Percentiles rank a stretch among this genome's conserved stretches.
Conservation (phyloP, 352 stramenopile species). For the Detonula confervacea region DNA sequence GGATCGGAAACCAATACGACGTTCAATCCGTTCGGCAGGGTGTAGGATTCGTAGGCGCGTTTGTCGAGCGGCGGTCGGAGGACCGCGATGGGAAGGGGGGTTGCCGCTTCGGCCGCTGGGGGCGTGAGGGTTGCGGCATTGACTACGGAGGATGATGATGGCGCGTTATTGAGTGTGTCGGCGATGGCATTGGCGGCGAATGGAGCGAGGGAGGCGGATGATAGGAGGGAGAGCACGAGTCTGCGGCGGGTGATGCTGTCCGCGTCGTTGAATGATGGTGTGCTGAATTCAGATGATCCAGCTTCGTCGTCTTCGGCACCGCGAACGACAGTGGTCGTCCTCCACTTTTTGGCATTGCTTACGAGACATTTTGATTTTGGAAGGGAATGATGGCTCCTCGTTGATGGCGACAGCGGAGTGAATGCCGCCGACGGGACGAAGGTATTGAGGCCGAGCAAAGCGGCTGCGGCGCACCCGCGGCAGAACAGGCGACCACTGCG, state of each 20-base stretch:
- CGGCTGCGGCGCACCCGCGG: not conserved
- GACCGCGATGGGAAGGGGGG: slow-evolving; percentile 55
- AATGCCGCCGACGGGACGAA: slow-evolving; percentile 2
- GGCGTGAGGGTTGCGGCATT: not conserved
- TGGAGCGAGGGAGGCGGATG: slow-evolving; percentile 15
- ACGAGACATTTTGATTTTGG: not conserved
- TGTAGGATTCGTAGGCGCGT: slow-evolving; percentile 84
- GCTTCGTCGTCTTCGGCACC: not conserved
- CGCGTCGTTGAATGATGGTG: not conserved
- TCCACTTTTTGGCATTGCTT: not conserved
- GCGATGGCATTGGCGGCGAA: slow-evolving; percentile 2
- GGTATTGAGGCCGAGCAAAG: not conserved
- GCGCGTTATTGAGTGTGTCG: too few relatives aligned
- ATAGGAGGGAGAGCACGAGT: slow-evolving; percentile 65
- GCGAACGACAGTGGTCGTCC: not conserved
- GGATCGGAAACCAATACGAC: slow-evolving; percentile 91
- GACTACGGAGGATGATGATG: not conserved
- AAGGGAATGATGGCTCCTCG: not conserved
- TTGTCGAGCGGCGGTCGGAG: slow-evolving; percentile 82
- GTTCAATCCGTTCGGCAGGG: slow-evolving; percentile 82
- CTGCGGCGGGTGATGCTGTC: slow-evolving; percentile 54
- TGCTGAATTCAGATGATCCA: not conserved
- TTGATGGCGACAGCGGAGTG: not conserved
- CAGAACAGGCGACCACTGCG: not conserved
- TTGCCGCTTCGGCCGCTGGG: not conserved